These are phyloP conservation scores for Austroboletus niveus DNA, from an alignment of 1,284 basidiomycete genomes.

Conservation along the genomic window DNA sequence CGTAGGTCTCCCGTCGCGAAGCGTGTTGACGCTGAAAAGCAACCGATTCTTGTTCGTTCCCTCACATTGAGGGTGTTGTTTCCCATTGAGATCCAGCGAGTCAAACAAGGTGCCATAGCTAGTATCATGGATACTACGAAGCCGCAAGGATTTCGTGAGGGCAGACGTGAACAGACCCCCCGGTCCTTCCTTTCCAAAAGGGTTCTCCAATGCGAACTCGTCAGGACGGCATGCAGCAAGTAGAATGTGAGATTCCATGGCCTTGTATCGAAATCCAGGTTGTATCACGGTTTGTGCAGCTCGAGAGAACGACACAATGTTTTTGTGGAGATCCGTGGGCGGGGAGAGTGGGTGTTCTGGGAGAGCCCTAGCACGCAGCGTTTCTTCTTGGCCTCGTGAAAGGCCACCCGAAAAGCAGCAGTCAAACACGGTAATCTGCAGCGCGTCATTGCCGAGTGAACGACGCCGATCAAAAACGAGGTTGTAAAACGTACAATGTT, in stretches of 20 bases:
- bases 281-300: slow-evolving; percentile 7
- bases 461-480: too few relatives aligned
- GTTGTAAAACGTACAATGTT: slow-evolving; percentile 41
- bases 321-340: slow-evolving; percentile 15
- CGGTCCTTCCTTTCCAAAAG: slow-evolving; percentile 2
- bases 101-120: slow-evolving; percentile 16
- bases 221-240: slow-evolving; percentile 23
- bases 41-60: slow-evolving; percentile 17
- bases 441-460: not conserved
- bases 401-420: slow-evolving; percentile 26
- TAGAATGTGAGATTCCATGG: slow-evolving; percentile 21
- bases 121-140: slow-evolving; percentile 12
- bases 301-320: slow-evolving; percentile 12
- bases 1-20: slow-evolving; percentile 10
- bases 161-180: slow-evolving; percentile 23
- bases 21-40: slow-evolving; percentile 23
- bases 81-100: slow-evolving; percentile 8
- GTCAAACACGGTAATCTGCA: slow-evolving; percentile 18
- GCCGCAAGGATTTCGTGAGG: slow-evolving; percentile 17
- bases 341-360: slow-evolving; percentile 8
- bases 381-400: slow-evolving; percentile 1
- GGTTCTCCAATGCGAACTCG: slow-evolving; percentile 14
- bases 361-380: slow-evolving; percentile 10
- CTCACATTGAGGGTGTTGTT: slow-evolving; percentile 23
- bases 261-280: slow-evolving; percentile 14